Evolutionary conservation across 2,329 filamentous ascomycete genomes (phyloP).

Genomic region (Phoma herbarum): DNA sequence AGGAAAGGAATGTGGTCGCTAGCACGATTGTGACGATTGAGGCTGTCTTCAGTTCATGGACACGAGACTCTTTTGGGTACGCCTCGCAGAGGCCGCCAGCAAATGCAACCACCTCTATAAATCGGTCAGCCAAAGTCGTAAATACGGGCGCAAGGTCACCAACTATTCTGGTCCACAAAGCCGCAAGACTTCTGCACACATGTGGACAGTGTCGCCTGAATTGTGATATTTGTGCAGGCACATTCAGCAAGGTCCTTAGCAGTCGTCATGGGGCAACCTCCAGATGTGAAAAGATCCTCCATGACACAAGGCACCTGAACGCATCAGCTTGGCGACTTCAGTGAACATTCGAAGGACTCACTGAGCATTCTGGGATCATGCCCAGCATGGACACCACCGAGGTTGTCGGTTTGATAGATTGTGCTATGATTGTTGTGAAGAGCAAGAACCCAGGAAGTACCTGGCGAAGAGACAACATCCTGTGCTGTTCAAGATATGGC

Average conservation of each 20-base stretch:
- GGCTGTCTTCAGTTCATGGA: constrained; percentile 18
- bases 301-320: background rate
- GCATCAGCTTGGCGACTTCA: background rate
- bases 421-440: background rate
- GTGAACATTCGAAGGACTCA: background rate
- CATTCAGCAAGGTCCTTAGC: background rate
- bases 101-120: constrained; percentile 14
- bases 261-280: background rate
- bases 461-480: constrained; percentile 2
- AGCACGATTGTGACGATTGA: constrained; percentile 23
- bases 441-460: background rate
- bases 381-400: background rate
- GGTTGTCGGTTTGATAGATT: background rate
- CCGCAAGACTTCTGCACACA: background rate
- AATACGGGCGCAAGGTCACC: background rate
- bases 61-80: constrained; percentile 25
- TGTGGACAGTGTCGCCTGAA: background rate
- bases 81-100: constrained; percentile 20
- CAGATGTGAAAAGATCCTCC: background rate
- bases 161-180: background rate
- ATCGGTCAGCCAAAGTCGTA: background rate
- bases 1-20: constrained; percentile 14
- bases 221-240: background rate
- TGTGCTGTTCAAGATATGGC: background rate
- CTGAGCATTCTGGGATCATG: background rate